Base-by-base conservation (phyloP, 2,329 filamentous ascomycete genomes). In the Didymella arachidicola region DNA sequence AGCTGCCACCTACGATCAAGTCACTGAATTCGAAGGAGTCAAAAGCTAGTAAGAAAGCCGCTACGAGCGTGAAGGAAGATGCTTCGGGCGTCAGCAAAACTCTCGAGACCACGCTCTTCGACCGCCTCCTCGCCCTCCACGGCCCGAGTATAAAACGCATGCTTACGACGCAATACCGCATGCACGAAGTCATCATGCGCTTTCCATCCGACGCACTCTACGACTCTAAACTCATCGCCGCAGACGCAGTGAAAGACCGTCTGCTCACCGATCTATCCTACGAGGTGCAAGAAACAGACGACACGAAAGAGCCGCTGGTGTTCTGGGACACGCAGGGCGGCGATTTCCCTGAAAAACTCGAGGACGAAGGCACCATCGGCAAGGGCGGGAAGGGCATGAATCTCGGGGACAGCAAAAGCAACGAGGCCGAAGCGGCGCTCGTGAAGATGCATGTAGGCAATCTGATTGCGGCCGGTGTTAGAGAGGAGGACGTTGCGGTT, bases 271-370 rank as follows among this genome's bases (percentile, higher is more conserved):
- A 93, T 63, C 77, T 99, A 4, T 86, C 89, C 0, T 96, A 96
- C 73, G 86, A 86, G 10, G 89, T 97, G 0, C 73, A 87, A 57
- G 89, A 91, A 50, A 93, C 86, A 0, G 95, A 98, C 63, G 92
- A 99, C 69, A 98, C 94, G 0, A 85, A 79, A 46, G 92, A 96
- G 77, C 91, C 95, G 0, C 79, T 99, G 2, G 86, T 99, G 10
- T 98, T 98, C 77, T 96, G 92, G 75, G 95, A 99, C 73, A 99
- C 95, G 0, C 95, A 98, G 76, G 95, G 95, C 10, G 95, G 93
- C 0, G 91, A 96, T 70, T 97, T 94, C 60, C 88, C 90, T 0
- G 93, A 98, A 79, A 89, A 87, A 72, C 87, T 85, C 44, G 91
- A 96, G 68, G 91, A 93, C 14, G 87, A 89, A 25, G 87, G 87